Evolutionary conservation across 108 stramenopile species (phyloP), one percentile per base, ranked within the genome.

Genomic region (Pseudonitzschia multiseries): DNA sequence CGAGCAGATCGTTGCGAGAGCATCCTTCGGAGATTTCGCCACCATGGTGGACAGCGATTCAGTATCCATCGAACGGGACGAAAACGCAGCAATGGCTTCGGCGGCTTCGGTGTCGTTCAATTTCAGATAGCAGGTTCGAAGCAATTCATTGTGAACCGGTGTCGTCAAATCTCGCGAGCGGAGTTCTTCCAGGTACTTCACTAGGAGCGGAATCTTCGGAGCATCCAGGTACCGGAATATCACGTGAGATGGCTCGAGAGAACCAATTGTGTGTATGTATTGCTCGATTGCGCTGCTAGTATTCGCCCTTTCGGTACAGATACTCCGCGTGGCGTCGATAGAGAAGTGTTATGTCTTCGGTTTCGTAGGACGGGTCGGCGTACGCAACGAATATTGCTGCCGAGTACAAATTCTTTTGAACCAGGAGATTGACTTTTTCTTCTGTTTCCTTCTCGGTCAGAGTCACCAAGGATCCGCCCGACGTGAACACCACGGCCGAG

Each of bases 191-290:
- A 99, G 83, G 68, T 99, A 99, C 56, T 81, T 81, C 24, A 91
- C 93, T 28, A 97, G 72, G 26, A 93, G 68, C 28, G 86, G 85
- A 73, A 97, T 93, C 59, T 96, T 90, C 31, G 92, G 96, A 8
- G 97, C 87, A 82, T 97, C 96, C 48, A 99, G 79, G 65, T 82
- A 99, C 29, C 96, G 84, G 68, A 89, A 92, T 63, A 99, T 90
- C 60, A 99, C 97, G 69, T 97, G 95, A 22, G 94, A 95, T 10
- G 96, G 85, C 63, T 98, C 97, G 51, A 98, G 70, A 46, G 90
- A 87, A 0, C 98, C 97, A 73, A 99, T 97, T 12, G 98, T 99
- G 59, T 92, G 74, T 57, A 88, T 86, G 85, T 97, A 99, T 81
- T 98, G 97, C 64, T 90, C 87, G 81, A 97, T 93, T 36, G 95